Evolutionary conservation across 208 protist genomes (phyloP).

Genomic region (Wallacemonas sp.): DNA sequence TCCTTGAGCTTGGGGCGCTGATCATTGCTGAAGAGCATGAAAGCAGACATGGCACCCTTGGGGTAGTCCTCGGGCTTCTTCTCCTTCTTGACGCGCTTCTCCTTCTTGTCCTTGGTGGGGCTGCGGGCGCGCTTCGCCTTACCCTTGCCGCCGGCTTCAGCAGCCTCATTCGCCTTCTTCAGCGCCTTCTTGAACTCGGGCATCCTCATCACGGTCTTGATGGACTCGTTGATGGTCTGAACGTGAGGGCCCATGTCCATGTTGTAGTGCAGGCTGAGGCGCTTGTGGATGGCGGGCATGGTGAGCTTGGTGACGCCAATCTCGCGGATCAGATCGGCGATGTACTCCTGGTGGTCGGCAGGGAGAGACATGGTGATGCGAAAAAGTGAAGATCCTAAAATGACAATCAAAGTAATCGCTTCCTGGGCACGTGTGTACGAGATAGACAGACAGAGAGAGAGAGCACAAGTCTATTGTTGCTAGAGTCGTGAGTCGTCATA

Average conservation of each 20-base stretch:
- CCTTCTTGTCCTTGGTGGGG: constrained; percentile 30
- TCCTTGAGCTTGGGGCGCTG: constrained; percentile 67
- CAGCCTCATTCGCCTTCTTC: constrained; percentile 44
- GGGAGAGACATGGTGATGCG: constrained; percentile 52
- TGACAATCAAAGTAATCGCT: constrained; percentile 9
- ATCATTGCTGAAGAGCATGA: constrained; percentile 79
- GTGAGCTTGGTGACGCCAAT: constrained; percentile 64
- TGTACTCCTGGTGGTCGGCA: constrained; percentile 53
- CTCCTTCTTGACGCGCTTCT: constrained; percentile 50
- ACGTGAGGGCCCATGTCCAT: constrained; percentile 65
- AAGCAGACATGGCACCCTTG: constrained; percentile 72
- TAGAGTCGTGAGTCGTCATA: neutral
- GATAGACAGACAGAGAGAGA: constrained; percentile 4
- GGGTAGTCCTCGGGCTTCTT: constrained; percentile 87
- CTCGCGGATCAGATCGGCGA: constrained; percentile 68
- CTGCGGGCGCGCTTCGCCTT: constrained; percentile 32
- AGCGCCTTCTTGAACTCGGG: constrained; percentile 74
- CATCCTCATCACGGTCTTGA: constrained; percentile 48
- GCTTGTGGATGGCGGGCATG: constrained; percentile 51
- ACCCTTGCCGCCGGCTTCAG: constrained; percentile 38
- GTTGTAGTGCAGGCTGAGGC: constrained; percentile 71
- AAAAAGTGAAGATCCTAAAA: neutral
- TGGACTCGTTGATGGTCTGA: constrained; percentile 32
- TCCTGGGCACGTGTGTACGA: too few species aligned
- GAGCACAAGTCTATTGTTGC: neutral